Evolutionary conservation across 495 filamentous ascomycete genomes (phyloP).

Genomic region (Evernia prunastri): DNA sequence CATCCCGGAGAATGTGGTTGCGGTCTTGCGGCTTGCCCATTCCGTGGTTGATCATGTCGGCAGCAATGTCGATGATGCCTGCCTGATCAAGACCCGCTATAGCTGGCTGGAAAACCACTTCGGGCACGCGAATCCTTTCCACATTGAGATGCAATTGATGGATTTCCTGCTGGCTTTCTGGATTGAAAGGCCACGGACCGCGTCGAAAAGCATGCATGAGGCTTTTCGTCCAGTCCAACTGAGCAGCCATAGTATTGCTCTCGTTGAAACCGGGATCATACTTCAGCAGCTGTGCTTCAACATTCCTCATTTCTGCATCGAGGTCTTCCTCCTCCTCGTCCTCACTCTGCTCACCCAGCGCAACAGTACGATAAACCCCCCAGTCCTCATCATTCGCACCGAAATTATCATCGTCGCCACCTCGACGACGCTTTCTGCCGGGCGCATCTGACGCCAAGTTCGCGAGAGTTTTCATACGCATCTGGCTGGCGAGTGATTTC

Average conservation of each 20-base stretch:
- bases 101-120: slow-evolving; percentile 89
- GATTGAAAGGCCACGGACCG: slow-evolving; percentile 79
- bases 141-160: slow-evolving; percentile 94
- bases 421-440: slow-evolving; percentile 72
- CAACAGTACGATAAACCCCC: slow-evolving; percentile 89
- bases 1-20: slow-evolving; percentile 65
- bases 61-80: slow-evolving; percentile 81
- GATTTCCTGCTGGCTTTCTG: slow-evolving; percentile 68
- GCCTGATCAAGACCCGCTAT: slow-evolving; percentile 96
- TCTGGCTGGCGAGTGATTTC: slow-evolving; percentile 89
- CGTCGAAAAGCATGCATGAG: slow-evolving; percentile 82
- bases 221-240: slow-evolving; percentile 88
- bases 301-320: slow-evolving; percentile 55
- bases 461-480: slow-evolving; percentile 97
- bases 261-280: slow-evolving; percentile 86
- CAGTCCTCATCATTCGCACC: slow-evolving; percentile 97
- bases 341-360: slow-evolving; percentile 67
- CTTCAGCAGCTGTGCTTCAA: slow-evolving; percentile 78
- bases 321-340: slow-evolving; percentile 86
- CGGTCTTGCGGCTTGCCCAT: slow-evolving; percentile 52
- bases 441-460: slow-evolving; percentile 90
- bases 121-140: slow-evolving; percentile 91
- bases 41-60: slow-evolving; percentile 75
- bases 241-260: slow-evolving; percentile 82
- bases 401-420: slow-evolving; percentile 80